Evolutionary conservation across 2,329 filamentous ascomycete species (phyloP), one percentile per base, ranked within the genome.

Genomic region (Pleoardoris graminearum): DNA sequence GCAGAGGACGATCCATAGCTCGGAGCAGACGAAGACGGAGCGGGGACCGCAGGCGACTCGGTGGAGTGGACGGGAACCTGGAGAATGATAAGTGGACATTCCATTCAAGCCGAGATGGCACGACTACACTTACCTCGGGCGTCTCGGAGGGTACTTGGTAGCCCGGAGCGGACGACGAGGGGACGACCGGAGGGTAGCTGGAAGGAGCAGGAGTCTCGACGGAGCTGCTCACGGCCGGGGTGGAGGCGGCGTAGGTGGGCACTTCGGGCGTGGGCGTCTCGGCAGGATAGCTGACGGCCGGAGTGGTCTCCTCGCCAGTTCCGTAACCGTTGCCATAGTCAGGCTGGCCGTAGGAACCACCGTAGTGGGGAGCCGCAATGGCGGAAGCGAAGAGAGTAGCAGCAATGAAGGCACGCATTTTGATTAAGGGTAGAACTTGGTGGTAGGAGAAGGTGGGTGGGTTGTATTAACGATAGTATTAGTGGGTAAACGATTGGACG

Each of bases 401-500:
- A 57, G 66, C 65, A 60, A 70, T 62, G 59, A 66, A 67, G 65
- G 67, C 65, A 67, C 70, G 70, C 71, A 74, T 74, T 61, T 73
- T 74, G 71, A 69, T 71, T 64, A 59, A 49, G 54, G 62, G 59
- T 66, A 53, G 55, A 61, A 65, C 59, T 69, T 68, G 58, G 55
- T 30, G 42, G 42, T 41, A 30, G 44, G 38, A 42, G 43, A 35
- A 59, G 53, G 53, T 50, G 59, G 54, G 49, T 52, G 57, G 58
- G 60, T 62, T 57, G 10, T 65, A 58, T 73, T 73, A 73, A 73
- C 54, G 71, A 74, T 61, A 66, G 70, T 72, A 71, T 65, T 70
- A 71, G 69, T 69, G 71, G 68, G 63, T 65, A 63, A 72, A 72
- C 68, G 71, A 74, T 62, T 73, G 71, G 71, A 74, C 71, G 70